These are phyloP conservation scores for Solanum rostratum DNA, from an alignment of 257 asterid genomes.

Conservation along the genomic window DNA sequence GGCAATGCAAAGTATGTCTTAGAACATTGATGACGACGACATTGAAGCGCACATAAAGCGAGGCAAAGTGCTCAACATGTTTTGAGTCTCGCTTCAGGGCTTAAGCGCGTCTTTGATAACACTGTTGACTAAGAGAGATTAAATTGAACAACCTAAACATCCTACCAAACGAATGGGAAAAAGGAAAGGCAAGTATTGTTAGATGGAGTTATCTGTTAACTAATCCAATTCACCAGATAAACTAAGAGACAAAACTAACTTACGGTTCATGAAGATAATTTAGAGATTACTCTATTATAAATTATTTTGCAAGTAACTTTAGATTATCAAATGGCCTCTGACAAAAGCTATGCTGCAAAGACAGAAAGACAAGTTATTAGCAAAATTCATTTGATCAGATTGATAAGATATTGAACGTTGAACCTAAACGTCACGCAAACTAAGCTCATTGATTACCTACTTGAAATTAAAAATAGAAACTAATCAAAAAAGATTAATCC, in stretches of 20 bases:
- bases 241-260: background rate
- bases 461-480: background rate
- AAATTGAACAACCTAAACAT: background rate
- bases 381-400: background rate
- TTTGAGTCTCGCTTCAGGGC: no score
- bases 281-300: background rate
- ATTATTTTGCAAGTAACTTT: background rate
- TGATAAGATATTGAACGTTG: background rate
- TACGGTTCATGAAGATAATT: background rate
- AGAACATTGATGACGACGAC: no score
- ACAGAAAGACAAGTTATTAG: background rate
- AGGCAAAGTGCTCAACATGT: no score
- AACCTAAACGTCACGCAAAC: background rate
- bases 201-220: background rate
- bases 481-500: background rate
- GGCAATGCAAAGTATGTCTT: no score
- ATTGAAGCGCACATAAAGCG: no score
- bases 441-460: background rate
- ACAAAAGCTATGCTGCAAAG: background rate
- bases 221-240: background rate
- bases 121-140: background rate
- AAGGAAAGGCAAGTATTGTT: background rate
- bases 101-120: no score
- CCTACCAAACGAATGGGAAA: background rate
- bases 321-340: background rate